phyloP scores from a whole-genome alignment of 768 basidiomycete species.

The Phylloporus sp. region DNA sequence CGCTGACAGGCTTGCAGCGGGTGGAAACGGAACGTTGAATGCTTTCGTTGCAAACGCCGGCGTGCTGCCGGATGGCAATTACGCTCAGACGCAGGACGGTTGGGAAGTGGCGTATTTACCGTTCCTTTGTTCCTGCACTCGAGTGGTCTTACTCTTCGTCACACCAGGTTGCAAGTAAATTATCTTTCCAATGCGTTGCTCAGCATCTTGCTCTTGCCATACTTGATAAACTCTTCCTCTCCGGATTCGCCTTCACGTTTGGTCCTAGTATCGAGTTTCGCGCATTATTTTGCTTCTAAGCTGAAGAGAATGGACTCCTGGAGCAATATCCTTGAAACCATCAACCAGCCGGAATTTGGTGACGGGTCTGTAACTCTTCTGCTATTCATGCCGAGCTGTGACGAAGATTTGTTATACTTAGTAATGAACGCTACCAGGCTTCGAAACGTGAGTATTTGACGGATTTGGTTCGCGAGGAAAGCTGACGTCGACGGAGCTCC shows the following conservation, averaged over 20 bases:
- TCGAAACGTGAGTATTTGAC: conserved; percentile 25
- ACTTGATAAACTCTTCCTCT: conserved; percentile 24
- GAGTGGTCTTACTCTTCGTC: background rate
- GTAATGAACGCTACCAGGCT: conserved; percentile 17
- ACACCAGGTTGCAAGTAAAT: conserved; percentile 33
- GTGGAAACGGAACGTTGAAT: conserved; percentile 22
- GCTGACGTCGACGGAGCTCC: background rate
- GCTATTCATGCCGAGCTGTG: background rate
- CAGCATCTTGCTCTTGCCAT: conserved; percentile 32
- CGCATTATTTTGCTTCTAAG: conserved; percentile 16
- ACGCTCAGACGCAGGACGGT: conserved; percentile 38
- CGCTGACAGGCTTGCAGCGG: conserved; percentile 25
- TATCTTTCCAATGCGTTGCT: conserved; percentile 32
- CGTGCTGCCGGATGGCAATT: conserved; percentile 4
- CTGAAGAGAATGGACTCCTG: conserved; percentile 3
- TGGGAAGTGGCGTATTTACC: conserved; percentile 42
- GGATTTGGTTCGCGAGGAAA: background rate
- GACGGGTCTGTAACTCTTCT: conserved; percentile 11
- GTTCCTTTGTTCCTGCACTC: background rate
- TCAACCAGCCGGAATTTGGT: conserved; percentile 24
- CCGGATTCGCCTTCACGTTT: conserved; percentile 23
- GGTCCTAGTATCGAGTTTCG: conserved; percentile 30
- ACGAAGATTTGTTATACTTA: background rate
- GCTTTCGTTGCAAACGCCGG: conserved; percentile 32
- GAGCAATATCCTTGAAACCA: conserved; percentile 20